These are phyloP conservation scores for Voacanga thouarsii DNA, from an alignment of 257 asterid species.

Conservation along the genomic window DNA sequence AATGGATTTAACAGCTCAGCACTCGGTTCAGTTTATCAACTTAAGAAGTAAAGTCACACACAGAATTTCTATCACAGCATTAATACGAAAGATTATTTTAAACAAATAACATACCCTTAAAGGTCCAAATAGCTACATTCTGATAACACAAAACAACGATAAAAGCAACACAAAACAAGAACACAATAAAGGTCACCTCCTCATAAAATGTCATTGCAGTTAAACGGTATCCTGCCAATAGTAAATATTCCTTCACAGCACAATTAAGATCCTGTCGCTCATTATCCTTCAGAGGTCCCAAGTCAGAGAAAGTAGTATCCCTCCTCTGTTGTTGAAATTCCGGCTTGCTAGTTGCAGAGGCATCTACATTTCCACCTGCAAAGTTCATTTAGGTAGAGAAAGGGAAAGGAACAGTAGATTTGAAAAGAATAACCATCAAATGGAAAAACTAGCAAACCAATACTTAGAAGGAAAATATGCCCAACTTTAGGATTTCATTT, in stretches of 20 bases:
- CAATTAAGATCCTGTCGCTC: conserved; percentile 87
- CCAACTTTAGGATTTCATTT: not conserved
- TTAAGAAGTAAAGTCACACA: not conserved
- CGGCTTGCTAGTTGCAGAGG: conserved; percentile 37
- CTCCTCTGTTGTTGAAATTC: conserved; percentile 42
- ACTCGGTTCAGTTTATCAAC: not conserved
- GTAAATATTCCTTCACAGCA: conserved; percentile 94
- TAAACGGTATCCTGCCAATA: conserved; percentile 91
- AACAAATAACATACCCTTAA: not conserved
- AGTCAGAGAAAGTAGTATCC: conserved; percentile 53
- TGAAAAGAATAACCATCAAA: not conserved
- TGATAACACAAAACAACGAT: not conserved
- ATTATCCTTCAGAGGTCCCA: conserved; percentile 86
- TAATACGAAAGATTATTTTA: not conserved
- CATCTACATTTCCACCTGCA: conserved; percentile 49
- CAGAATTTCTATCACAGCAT: not conserved
- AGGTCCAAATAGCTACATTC: not conserved
- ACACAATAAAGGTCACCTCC: conserved; percentile 52
- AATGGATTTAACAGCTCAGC: not conserved
- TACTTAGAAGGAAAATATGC: not conserved
- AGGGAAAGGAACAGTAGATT: conserved; percentile 18
- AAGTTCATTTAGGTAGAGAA: conserved; percentile 25
- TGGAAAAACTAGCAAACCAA: not conserved
- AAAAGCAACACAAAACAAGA: not conserved
- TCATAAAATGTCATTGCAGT: conserved; percentile 98